phyloP scores from a whole-genome alignment of 2,329 filamentous ascomycete genomes.

The Metarhizium sp. region DNA sequence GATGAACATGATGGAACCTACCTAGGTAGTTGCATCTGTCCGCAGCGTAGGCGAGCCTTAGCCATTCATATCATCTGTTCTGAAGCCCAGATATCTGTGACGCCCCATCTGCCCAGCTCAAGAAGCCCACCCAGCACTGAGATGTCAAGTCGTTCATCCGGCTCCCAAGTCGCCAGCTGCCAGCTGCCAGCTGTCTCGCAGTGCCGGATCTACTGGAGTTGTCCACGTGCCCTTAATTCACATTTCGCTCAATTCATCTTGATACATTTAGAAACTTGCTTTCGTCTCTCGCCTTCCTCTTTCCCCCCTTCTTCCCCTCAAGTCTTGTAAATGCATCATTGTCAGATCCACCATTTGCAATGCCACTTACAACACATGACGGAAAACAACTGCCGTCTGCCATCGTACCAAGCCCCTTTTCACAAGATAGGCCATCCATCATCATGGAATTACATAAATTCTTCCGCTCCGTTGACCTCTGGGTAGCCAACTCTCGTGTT shows the following conservation, averaged over 20 bases:
- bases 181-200: background rate
- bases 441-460: slow-evolving; percentile 38
- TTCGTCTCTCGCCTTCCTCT: background rate
- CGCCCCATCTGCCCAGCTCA: background rate
- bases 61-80: background rate
- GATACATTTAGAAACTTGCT: background rate
- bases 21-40: no score
- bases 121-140: no score
- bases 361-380: background rate
- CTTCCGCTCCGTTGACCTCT: slow-evolving; percentile 32
- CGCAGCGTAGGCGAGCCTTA: no score
- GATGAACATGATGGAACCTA: background rate
- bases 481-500: slow-evolving; percentile 3
- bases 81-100: background rate
- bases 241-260: background rate
- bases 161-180: background rate
- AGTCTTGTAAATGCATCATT: background rate
- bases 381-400: background rate
- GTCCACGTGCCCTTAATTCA: background rate
- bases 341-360: background rate
- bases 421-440: slow-evolving; percentile 1
- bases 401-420: slow-evolving; percentile 3
- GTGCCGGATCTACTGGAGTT: background rate
- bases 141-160: background rate
- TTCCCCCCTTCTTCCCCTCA: background rate